Conservation (phyloP, 768 basidiomycete species). For the Xerocomellus amylosporus region DNA sequence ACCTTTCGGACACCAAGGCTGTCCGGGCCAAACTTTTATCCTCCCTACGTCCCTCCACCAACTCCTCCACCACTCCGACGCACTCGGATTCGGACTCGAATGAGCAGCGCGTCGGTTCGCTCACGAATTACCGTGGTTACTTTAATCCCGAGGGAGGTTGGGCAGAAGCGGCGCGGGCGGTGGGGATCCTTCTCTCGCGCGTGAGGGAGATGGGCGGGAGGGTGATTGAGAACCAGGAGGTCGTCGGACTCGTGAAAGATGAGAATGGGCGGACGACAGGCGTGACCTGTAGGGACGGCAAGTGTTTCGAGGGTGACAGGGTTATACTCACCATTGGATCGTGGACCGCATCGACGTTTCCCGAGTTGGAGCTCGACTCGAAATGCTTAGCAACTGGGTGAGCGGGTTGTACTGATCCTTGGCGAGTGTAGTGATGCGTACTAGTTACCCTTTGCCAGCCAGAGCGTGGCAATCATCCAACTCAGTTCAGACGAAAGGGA, state of each 20-base stretch:
- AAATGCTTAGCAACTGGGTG: conserved; percentile 81
- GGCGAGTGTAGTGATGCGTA: background rate
- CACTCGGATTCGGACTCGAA: background rate
- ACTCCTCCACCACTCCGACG: background rate
- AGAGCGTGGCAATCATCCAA: conserved; percentile 74
- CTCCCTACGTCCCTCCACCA: conserved; percentile 1
- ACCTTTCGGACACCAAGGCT: conserved; percentile 15
- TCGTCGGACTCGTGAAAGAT: conserved; percentile 45
- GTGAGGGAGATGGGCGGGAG: conserved; percentile 60
- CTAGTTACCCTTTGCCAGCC: conserved; percentile 45
- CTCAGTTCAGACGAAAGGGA: conserved; percentile 68
- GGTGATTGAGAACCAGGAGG: conserved; percentile 57
- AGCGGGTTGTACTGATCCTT: conserved; percentile 13
- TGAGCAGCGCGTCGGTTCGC: conserved; percentile 12
- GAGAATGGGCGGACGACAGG: conserved; percentile 47
- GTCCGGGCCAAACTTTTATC: conserved; percentile 19
- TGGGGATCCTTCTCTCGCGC: conserved; percentile 50
- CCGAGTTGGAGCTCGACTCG: conserved; percentile 48
- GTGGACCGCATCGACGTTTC: conserved; percentile 84
- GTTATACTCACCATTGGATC: conserved; percentile 74
- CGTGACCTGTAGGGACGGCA: conserved; percentile 61
- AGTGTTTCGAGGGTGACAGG: conserved; percentile 50
- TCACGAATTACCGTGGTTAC: conserved; percentile 47
- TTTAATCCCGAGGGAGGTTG: conserved; percentile 80
- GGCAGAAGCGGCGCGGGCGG: conserved; percentile 73